phyloP scores from a whole-genome alignment of 1,284 basidiomycete species.

The Porogramme epimiltina region DNA sequence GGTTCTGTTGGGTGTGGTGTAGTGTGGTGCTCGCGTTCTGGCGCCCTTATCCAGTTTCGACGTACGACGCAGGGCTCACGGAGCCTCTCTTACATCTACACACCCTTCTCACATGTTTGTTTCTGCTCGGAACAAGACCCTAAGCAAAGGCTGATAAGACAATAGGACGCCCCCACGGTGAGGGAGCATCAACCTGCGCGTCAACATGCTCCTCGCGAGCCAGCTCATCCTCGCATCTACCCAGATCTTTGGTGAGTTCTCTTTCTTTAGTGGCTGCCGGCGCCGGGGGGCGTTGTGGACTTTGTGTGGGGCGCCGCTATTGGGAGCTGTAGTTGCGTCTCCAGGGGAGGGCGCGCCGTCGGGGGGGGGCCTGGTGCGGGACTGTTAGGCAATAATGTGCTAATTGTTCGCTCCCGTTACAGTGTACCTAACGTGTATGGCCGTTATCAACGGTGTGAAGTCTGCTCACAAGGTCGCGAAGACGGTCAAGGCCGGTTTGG shows the following conservation, averaged over 20 bases:
- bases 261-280: neutral
- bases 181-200: constrained; percentile 65
- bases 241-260: constrained; percentile 65
- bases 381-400: no score
- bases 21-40: neutral
- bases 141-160: no score
- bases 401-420: neutral
- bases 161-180: constrained; percentile 80
- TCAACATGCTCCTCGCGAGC: constrained; percentile 78
- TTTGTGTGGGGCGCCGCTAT: no score
- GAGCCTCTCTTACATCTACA: constrained; percentile 20
- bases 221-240: constrained; percentile 84
- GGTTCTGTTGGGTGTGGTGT: neutral
- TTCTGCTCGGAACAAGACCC: no score
- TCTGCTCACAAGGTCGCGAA: constrained; percentile 65
- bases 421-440: constrained; percentile 77
- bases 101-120: no score
- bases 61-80: constrained; percentile 18
- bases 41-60: constrained; percentile 8
- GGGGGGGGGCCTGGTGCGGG: no score
- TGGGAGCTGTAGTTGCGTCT: no score
- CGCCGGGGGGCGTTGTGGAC: neutral
- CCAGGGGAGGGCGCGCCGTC: no score
- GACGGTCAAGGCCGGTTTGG: constrained; percentile 77
- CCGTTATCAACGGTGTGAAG: constrained; percentile 82